These are phyloP conservation scores for Fonsecaea erecta DNA, from an alignment of 2,329 filamentous ascomycete species.

Conservation along the genomic window DNA sequence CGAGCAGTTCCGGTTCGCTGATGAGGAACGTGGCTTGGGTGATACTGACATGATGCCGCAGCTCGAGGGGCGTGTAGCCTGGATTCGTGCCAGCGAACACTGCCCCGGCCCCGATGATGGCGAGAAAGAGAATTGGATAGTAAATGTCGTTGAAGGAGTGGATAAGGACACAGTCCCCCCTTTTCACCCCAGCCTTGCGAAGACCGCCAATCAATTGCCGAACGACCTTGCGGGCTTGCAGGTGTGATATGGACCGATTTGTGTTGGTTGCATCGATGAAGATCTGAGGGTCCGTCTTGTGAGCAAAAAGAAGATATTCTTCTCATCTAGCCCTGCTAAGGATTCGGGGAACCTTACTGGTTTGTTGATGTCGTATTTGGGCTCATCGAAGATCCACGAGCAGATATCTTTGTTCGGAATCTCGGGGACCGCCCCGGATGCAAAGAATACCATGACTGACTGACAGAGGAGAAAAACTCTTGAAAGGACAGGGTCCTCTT, in stretches of 20 bases:
- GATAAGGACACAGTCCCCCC: conserved; percentile 60
- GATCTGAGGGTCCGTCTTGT: conserved; percentile 41
- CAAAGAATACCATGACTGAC: conserved; percentile 15
- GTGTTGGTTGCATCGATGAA: conserved; percentile 55
- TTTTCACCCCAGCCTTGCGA: conserved; percentile 35
- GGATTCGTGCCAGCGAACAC: conserved; percentile 58
- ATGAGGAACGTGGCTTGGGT: conserved; percentile 54
- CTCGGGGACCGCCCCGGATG: conserved; percentile 42
- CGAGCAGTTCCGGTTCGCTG: conserved; percentile 43
- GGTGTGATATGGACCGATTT: conserved; percentile 33
- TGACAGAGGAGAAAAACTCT: not conserved
- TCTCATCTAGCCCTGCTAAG: too few species aligned
- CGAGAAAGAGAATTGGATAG: conserved; percentile 47
- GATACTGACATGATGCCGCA: conserved; percentile 53
- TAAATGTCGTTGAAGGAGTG: conserved; percentile 58
- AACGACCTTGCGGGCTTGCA: conserved; percentile 41
- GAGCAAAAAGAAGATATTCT: not conserved
- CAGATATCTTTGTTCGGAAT: conserved; percentile 54
- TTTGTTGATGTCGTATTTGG: conserved; percentile 54
- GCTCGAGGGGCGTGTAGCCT: conserved; percentile 53
- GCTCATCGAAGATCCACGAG: conserved; percentile 60
- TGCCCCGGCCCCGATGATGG: conserved; percentile 53
- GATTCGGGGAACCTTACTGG: conserved; percentile 44
- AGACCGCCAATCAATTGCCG: conserved; percentile 59
- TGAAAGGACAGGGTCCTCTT: not conserved